A percentile compares a stretch with the other conserved stretches of the same genome.
Conservation (phyloP, 139 green algal genomes). For the Picochlorum sp. region DNA sequence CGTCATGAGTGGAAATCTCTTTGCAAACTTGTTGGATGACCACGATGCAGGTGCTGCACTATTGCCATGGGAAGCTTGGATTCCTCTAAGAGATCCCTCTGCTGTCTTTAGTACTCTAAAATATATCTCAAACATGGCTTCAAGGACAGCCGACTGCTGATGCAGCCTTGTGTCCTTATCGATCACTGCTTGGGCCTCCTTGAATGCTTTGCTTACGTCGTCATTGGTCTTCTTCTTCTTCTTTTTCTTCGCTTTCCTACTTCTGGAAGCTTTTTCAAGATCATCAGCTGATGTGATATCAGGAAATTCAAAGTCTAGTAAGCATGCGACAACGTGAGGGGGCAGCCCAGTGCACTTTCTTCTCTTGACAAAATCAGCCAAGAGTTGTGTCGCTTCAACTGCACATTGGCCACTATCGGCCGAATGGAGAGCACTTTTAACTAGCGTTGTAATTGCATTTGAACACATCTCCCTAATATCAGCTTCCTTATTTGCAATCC, state of each 20-base stretch:
- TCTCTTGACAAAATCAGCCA: slow-evolving; percentile 75
- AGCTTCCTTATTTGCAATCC: slow-evolving; percentile 42
- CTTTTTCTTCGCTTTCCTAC: slow-evolving; percentile 15
- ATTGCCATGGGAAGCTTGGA: neutral
- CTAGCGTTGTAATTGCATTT: slow-evolving; percentile 30
- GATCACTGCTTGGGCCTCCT: slow-evolving; percentile 41
- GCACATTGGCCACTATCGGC: slow-evolving; percentile 10
- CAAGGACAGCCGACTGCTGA: slow-evolving; percentile 42
- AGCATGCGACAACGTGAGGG: slow-evolving; percentile 27
- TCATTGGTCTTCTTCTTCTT: slow-evolving; percentile 32
- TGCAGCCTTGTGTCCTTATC: slow-evolving; percentile 1
- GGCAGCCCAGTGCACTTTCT: slow-evolving; percentile 40
- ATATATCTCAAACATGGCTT: slow-evolving; percentile 72
- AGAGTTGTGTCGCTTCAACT: slow-evolving; percentile 73
- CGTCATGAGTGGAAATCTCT: slow-evolving; percentile 58
- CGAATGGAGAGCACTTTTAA: slow-evolving; percentile 20
- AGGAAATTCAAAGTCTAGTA: slow-evolving; percentile 15
- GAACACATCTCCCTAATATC: slow-evolving; percentile 24
- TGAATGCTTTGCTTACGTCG: slow-evolving; percentile 47
- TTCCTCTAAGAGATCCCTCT: slow-evolving; percentile 18
- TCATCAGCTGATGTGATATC: slow-evolving; percentile 20
- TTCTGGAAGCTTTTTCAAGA: slow-evolving; percentile 18
- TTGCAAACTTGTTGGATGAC: neutral
- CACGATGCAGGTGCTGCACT: neutral
- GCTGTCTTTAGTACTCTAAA: slow-evolving; percentile 65